Base-by-base conservation (phyloP, 768 basidiomycete species). In the Candolleomyces aberdarensis region DNA sequence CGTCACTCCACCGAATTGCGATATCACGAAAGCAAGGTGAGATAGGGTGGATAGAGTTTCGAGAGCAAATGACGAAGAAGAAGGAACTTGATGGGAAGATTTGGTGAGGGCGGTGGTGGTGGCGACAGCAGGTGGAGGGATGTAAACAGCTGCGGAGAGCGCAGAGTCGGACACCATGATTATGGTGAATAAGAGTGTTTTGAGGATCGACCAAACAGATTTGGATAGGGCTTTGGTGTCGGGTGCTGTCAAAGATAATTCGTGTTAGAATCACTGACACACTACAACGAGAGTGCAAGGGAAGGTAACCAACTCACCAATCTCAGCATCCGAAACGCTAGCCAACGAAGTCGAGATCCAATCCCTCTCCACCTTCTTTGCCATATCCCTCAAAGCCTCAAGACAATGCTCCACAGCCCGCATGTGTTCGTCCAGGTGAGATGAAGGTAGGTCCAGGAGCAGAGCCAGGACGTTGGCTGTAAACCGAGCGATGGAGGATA, bases 1-100 rank as follows among this genome's bases (percentile, higher is more conserved):
- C 3, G 84, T 80, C 26, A 89, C 79, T 8, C 91, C 89, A 2
- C 93, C 93, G 64, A 94, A 93, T 66, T 89, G 85, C 9, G 87
- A 84, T 8, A 94, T 84, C 52, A 94, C 82, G 66, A 92, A 92
- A 2, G 91, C 85, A 19, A 93, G 77, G 67, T 85, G 81, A 11
- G 83, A 85, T 11, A 94, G 78, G 0, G 82, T 83, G 29, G 79
- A 77, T 0, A 94, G 72, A 5, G 81, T 77, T 14, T 78, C 71
- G 5, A 82, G 72, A 1, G 89, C 85, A 10, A 93, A 26, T 26
- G 26, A 26, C 26, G 26, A 26, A 26, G 26, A 26, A 26, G 26
- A 26, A 26, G 26, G 26, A 26, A 26, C 26, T 26, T 26, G 26
- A 26, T 26, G 26, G 26, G 26, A 26, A 26, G 26, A 26, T 2